Evolutionary conservation across 1,284 basidiomycete species (phyloP).

Genomic region (Cryptococcus deneoformans): DNA sequence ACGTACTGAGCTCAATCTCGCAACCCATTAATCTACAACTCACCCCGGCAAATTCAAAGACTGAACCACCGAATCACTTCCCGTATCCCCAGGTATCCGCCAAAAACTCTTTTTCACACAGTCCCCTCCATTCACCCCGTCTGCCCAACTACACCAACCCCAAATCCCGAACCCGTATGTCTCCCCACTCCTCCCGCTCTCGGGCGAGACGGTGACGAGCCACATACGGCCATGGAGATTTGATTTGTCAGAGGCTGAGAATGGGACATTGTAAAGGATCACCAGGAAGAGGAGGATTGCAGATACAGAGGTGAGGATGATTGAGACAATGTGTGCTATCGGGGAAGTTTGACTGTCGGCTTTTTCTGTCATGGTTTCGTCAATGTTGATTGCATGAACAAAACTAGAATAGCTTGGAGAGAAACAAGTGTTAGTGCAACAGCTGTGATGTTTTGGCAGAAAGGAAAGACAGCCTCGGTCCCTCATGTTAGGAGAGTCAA

Average conservation of each 20-base stretch:
- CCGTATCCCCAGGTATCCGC: conserved; percentile 3
- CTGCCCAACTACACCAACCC: conserved; percentile 12
- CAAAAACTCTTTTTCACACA: conserved; percentile 9
- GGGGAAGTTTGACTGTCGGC: conserved; percentile 4
- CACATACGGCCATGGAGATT: background rate
- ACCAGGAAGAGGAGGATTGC: conserved; percentile 7
- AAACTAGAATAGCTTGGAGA: background rate
- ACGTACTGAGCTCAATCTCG: background rate
- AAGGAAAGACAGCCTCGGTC: background rate
- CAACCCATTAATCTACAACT: background rate
- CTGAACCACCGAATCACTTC: background rate
- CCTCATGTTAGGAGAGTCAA: background rate
- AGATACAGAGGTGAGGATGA: conserved; percentile 1
- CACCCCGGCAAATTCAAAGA: background rate
- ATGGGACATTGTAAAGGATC: conserved; percentile 10
- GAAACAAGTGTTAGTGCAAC: background rate
- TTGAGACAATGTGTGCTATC: conserved; percentile 2
- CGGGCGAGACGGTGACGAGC: background rate
- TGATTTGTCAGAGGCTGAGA: background rate
- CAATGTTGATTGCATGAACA: background rate
- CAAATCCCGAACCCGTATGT: conserved; percentile 9
- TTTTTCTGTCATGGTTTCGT: background rate
- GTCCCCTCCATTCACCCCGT: background rate
- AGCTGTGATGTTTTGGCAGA: background rate
- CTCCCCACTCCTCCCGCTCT: background rate